Conservation (phyloP, 2,329 filamentous ascomycete genomes). For the Stachybotrys echinatus region DNA sequence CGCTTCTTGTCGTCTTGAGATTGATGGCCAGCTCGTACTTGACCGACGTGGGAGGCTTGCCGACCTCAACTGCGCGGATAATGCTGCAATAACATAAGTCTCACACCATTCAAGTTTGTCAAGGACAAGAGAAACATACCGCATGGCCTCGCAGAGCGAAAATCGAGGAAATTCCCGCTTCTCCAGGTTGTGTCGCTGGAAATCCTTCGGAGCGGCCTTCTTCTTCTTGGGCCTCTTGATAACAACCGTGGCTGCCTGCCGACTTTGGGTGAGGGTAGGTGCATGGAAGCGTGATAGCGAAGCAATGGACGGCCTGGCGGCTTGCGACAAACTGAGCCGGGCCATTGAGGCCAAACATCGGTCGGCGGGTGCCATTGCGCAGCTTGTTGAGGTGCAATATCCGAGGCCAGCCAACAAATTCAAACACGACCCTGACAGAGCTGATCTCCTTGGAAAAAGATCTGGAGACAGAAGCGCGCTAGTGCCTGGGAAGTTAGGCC, state of each 20-base stretch:
- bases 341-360: conserved; percentile 51
- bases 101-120: conserved; percentile 6
- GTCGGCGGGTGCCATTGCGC: conserved; percentile 44
- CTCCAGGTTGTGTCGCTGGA: conserved; percentile 61
- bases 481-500: conserved; percentile 21
- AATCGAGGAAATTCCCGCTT: conserved; percentile 62
- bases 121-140: conserved; percentile 48
- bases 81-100: conserved; percentile 53
- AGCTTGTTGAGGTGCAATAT: conserved; percentile 4
- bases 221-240: conserved; percentile 52
- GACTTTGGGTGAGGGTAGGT: conserved; percentile 39
- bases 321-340: conserved; percentile 38
- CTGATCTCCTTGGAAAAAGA: too few species aligned
- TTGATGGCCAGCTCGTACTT: conserved; percentile 91
- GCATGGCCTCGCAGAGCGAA: conserved; percentile 86
- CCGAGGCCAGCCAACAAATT: too few species aligned
- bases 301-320: conserved; percentile 33
- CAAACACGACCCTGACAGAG: too few species aligned
- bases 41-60: conserved; percentile 61
- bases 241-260: conserved; percentile 32
- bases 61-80: conserved; percentile 88
- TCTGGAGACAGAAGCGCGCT: conserved; percentile 1
- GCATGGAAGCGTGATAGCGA: conserved; percentile 44
- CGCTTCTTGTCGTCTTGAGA: conserved; percentile 77
- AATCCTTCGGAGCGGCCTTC: conserved; percentile 59